Base-by-base conservation (phyloP, 345 rosid species). In the Citrus hindsii region DNA sequence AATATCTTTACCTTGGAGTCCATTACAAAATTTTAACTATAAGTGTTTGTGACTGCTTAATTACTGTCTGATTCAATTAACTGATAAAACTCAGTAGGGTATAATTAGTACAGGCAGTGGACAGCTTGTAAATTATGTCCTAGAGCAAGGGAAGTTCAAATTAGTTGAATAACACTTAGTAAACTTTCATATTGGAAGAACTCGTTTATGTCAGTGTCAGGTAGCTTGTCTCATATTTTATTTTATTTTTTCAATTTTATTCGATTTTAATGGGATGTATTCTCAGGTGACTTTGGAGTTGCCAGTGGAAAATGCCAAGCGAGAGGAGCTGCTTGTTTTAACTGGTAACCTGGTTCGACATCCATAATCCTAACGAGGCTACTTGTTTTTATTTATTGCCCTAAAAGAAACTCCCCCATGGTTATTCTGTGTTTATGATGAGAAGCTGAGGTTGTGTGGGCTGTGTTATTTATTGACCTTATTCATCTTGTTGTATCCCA, bases 231-330 rank as follows among this genome's bases (percentile, higher is more conserved):
- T 40, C 46, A 69, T 35, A 53, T 58, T 8, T 74, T 21, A 9
- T 1, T 72, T 38, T 75, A 14, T 12, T 42, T 27, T 27, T 70
- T 30, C 5, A 16, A 21, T 13, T 65, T n/a, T 22, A 56, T 6
- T 65, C n/a, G 6, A 75, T 21, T 27, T 38, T 75, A 37, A 73
- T 46, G 14, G 42, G 37, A 64, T 28, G 22, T 27, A 71, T 76
- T 16, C 72, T 78, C 85, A 91, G 98, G 95, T 90, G 82, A 92
- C 97, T 8, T 77, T 91, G 64, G 93, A 94, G 78, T 88, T 90
- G 69, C 76, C 63, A 14, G 85, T 90, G 77, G 85, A 89, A 14
- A 74, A 79, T 70, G 63, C 82, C 13, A 87, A 85, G 84, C 86
- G 37, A 65, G 87, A 83, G 75, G 97, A 94, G 87, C 81, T 89